Evolutionary conservation across 1,284 basidiomycete genomes (phyloP), one percentile per base, ranked within the genome.

Genomic region (Ceratobasidium sp.): DNA sequence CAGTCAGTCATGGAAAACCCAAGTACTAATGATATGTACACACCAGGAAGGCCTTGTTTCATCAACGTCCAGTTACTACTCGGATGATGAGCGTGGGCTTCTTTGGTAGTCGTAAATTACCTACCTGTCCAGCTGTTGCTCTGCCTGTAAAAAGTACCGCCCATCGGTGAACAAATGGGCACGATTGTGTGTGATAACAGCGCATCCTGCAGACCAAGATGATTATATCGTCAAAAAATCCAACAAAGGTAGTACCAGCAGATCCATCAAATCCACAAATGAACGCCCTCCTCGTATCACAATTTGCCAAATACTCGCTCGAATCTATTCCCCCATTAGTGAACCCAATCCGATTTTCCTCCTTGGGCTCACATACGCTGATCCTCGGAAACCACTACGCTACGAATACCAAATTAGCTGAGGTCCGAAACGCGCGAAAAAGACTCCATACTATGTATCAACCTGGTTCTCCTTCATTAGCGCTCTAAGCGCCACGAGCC

Each of bases 201-300:
- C 97, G 80, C 89, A 93, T 78, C 94, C 93, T 94, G 79, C 8
- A 22, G 37, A 44, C 43, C 29, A 8, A 29, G 34, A 44, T 62
- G 46, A 51, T 76, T 43, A 82, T 81, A 54, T 75, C 69, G 49
- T 77, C 64, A 46, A 43, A 25, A 19, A n/a, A 44, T 44, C n/a
- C 7, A 75, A 74, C 9, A 81, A 77, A 32, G 80, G 66, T 61
- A 79, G 29, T 79, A 90, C 95, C 97, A 77, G 97, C 96, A 25
- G 95, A 97, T 49, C 97, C 97, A 78, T 90, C 95, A 85, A 99
- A 99, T 13, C 95, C 95, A 49, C 95, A 95, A 78, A 98, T 94
- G 85, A 90, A 98, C 0, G 90, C 93, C 34, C 97, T 88, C 61
- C 96, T 88, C 76, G 94, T 88, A 84, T 98, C 96, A 79, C 92